These are phyloP conservation scores for Thermoascus crustaceus DNA, from an alignment of 2,329 filamentous ascomycete genomes.

Conservation along the genomic window DNA sequence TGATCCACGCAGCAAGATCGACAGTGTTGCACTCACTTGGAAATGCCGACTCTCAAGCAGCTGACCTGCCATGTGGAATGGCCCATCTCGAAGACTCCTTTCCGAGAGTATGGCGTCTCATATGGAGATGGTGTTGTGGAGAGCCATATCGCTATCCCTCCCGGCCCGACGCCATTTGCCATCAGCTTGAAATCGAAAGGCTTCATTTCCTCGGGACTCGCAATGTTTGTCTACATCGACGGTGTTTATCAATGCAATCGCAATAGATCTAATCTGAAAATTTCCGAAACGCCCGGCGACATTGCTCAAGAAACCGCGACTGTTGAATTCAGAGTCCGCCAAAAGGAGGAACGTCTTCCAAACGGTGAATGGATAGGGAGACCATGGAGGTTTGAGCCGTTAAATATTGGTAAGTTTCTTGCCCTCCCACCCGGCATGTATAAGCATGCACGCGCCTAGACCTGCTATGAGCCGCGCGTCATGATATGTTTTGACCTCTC, in stretches of 20 bases:
- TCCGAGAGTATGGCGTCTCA: conserved; percentile 43
- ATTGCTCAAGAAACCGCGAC: conserved; percentile 26
- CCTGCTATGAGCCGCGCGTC: no score
- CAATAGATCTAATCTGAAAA: conserved; percentile 38
- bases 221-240: conserved; percentile 50
- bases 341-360: conserved; percentile 45
- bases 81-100: conserved; percentile 30
- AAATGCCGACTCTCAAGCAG: conserved; percentile 48
- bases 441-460: no score
- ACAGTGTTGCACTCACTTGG: no score
- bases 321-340: conserved; percentile 43
- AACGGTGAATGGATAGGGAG: conserved; percentile 43
- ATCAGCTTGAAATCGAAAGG: conserved; percentile 42
- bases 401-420: conserved; percentile 37
- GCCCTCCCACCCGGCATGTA: no score
- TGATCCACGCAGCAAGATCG: no score
- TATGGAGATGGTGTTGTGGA: conserved; percentile 48
- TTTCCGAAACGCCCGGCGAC: conserved; percentile 16
- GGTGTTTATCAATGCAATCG: conserved; percentile 52
- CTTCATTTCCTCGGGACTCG: conserved; percentile 47
- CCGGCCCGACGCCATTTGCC: conserved; percentile 38
- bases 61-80: conserved; percentile 46
- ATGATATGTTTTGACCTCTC: not conserved
- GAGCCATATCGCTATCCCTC: conserved; percentile 44
- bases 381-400: conserved; percentile 46